Evolutionary conservation across 2,329 filamentous ascomycete species (phyloP).

Genomic region (Neofusicoccum sp.): DNA sequence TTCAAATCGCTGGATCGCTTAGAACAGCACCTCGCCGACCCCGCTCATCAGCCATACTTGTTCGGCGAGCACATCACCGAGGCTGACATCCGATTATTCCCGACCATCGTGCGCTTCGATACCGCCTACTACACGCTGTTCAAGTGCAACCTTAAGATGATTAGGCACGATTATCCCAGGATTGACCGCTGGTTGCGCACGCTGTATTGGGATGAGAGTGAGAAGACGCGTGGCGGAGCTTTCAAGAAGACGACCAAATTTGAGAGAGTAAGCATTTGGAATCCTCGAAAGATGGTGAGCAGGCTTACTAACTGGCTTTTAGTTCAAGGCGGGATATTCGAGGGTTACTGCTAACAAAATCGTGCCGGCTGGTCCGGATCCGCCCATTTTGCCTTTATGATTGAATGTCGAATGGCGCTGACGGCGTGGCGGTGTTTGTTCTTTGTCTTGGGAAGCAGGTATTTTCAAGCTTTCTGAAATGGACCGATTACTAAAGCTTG

Average conservation of each 20-base stretch:
- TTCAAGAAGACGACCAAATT: slow-evolving; percentile 36
- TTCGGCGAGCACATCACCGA: slow-evolving; percentile 78
- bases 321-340: slow-evolving; percentile 37
- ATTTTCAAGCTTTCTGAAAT: too few relatives aligned
- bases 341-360: slow-evolving; percentile 30
- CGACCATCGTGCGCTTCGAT: slow-evolving; percentile 48
- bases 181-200: slow-evolving; percentile 51
- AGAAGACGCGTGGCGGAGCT: slow-evolving; percentile 31
- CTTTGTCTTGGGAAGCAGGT: too few relatives aligned
- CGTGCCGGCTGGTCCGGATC: slow-evolving; percentile 29
- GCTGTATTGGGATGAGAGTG: slow-evolving; percentile 44
- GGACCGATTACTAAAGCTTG: too few relatives aligned
- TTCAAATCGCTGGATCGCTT: slow-evolving; percentile 77
- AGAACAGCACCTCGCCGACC: slow-evolving; percentile 67
- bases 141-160: slow-evolving; percentile 68
- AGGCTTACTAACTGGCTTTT: neutral
- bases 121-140: slow-evolving; percentile 74
- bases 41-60: slow-evolving; percentile 62
- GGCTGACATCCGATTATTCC: slow-evolving; percentile 72
- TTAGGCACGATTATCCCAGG: slow-evolving; percentile 61
- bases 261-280: slow-evolving; percentile 26
- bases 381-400: slow-evolving; percentile 25
- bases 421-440: too few relatives aligned
- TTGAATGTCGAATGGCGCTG: too few relatives aligned
- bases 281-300: neutral